phyloP scores from a whole-genome alignment of 305 asterid species.

The Vinca major region DNA sequence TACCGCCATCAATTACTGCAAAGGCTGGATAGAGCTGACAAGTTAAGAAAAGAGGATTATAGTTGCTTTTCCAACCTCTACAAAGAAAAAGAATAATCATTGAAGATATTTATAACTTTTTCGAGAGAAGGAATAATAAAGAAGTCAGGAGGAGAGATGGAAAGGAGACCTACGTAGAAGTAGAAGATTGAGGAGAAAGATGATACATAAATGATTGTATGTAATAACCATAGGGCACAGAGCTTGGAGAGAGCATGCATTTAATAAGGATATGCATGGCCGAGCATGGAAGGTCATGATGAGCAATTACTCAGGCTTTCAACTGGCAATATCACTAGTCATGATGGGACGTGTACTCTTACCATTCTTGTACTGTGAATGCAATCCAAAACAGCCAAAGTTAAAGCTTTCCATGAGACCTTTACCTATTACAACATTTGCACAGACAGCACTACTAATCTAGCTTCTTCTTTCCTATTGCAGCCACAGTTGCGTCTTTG shows the following conservation, averaged over 20 bases:
- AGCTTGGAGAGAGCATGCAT: not conserved
- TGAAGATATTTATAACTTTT: not conserved
- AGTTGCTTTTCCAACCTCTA: not conserved
- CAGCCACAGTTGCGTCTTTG: not conserved
- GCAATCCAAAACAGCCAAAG: not conserved
- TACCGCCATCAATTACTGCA: not conserved
- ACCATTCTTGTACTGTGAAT: not conserved
- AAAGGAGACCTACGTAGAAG: not conserved
- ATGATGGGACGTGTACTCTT: not conserved
- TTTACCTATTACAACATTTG: not conserved
- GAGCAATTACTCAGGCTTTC: not conserved
- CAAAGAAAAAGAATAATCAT: not conserved
- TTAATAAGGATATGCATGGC: not conserved
- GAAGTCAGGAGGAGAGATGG: not conserved
- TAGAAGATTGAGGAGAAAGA: not conserved
- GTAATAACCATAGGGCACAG: not conserved
- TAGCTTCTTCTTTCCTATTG: not conserved
- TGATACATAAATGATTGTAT: not conserved
- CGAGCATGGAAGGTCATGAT: not conserved
- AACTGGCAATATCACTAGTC: not conserved
- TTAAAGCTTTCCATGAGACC: not conserved
- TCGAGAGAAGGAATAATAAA: not conserved
- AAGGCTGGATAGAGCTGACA: not conserved
- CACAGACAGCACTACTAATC: not conserved
- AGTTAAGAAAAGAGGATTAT: not conserved